Evolutionary conservation across 331 rosid species (phyloP).

Genomic region (Malus hybrid): DNA sequence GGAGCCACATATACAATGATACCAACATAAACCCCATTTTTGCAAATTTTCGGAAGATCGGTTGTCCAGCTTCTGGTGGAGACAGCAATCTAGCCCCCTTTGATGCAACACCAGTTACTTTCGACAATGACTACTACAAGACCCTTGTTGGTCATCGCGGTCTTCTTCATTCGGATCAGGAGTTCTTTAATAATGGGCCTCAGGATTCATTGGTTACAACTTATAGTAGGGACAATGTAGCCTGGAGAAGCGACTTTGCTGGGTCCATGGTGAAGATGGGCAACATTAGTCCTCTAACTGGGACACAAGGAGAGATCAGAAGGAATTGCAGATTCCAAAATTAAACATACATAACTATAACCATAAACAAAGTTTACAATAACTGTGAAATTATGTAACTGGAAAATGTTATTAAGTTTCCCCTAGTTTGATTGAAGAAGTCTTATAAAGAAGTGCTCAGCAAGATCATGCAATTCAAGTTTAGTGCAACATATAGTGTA

Average conservation of each 20-base stretch:
- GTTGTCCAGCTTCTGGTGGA: constrained; percentile 55
- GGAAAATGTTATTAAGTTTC: too few relatives aligned
- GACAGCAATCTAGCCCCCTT: constrained; percentile 55
- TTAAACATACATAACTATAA: too few relatives aligned
- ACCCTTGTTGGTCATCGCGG: constrained; percentile 47
- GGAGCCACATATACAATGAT: constrained; percentile 56
- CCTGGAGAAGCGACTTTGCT: constrained; percentile 45
- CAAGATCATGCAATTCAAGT: too few relatives aligned
- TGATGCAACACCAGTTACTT: constrained; percentile 35
- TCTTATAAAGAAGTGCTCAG: too few relatives aligned
- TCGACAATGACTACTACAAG: constrained; percentile 51
- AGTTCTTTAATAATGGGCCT: constrained; percentile 46
- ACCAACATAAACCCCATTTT: constrained; percentile 47
- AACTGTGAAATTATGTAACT: too few relatives aligned
- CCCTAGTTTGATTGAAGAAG: too few relatives aligned
- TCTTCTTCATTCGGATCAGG: constrained; percentile 49
- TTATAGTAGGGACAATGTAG: constrained; percentile 24
- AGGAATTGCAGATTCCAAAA: constrained; percentile 19
- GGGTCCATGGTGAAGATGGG: constrained; percentile 59
- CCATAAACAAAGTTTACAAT: too few relatives aligned
- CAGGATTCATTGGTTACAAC: constrained; percentile 53
- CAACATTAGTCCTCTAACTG: constrained; percentile 30
- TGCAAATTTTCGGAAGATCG: constrained; percentile 28
- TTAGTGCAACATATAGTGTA: too few relatives aligned
- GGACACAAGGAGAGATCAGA: constrained; percentile 35